Conservation (phyloP, 805 yeast genomes). For the Yamadazyma sp. region DNA sequence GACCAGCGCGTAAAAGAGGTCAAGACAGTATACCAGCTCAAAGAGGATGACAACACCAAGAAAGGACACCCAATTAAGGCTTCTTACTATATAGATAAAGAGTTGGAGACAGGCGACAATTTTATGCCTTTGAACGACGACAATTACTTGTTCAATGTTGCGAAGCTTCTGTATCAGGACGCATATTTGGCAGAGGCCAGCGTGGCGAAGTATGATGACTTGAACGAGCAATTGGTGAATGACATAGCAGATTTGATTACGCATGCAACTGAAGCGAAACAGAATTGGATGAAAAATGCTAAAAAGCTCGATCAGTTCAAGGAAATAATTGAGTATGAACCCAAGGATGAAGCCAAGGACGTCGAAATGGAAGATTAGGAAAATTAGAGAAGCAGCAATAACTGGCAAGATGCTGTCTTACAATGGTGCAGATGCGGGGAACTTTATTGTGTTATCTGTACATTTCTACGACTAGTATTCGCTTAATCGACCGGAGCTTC, state of each 20-base stretch:
- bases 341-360: too few species aligned
- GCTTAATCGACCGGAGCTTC: too few species aligned
- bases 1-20: constrained; percentile 10
- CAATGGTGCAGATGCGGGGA: too few species aligned
- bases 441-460: too few species aligned
- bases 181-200: constrained; percentile 11
- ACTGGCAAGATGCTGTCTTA: too few species aligned
- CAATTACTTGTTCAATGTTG: constrained; percentile 13
- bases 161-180: constrained; percentile 11
- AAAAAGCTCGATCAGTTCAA: constrained; percentile 28
- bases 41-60: neutral
- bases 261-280: constrained; percentile 33
- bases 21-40: constrained; percentile 7
- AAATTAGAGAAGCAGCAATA: neutral
- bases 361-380: constrained; percentile 4
- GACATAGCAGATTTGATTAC: constrained; percentile 30
- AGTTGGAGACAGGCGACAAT: constrained; percentile 7
- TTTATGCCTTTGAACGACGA: constrained; percentile 13
- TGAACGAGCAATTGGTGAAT: constrained; percentile 23
- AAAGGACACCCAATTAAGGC: constrained; percentile 12
- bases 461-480: too few species aligned
- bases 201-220: constrained; percentile 32
- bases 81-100: constrained; percentile 11
- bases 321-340: constrained; percentile 20
- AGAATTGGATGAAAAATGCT: constrained; percentile 37